Evolutionary conservation across 768 basidiomycete genomes (phyloP), one percentile per base, ranked within the genome.

Genomic region (Pisolithus tinctorius): DNA sequence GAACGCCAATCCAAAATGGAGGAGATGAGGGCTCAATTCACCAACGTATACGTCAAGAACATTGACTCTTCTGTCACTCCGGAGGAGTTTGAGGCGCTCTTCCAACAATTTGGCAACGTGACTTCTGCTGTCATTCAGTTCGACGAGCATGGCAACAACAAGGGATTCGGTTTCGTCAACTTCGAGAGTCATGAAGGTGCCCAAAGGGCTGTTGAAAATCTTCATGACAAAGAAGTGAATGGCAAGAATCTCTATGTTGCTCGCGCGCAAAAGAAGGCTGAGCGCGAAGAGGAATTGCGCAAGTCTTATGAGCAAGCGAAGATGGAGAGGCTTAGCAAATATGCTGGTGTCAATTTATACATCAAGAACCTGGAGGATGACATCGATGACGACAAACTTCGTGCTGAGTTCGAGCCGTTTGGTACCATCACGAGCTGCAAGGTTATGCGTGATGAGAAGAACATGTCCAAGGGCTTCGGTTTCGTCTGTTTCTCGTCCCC

Each of bases 321-420:
- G 75, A 81, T 93, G 82, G 96, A 99, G 81, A 93, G 94, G 71
- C 71, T 94, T 63, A 88, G 85, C 84, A 99, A 99, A 74, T 96
- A 92, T 63, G 93, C 96, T 61, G 96, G 96, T 51, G 94, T 97
- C 70, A 99, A 99, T 76, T 79, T 99, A 51, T 99, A 98, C 77
- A 86, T 98, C 83, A 99, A 98, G 82, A 99, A 99, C 75, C 74
- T 99, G 69, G 95, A 97, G 71, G 95, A 97, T 69, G 94, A 96
- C 60, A 79, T 96, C 51, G 93, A 97, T 64, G 96, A 99, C 63
- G 96, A 99, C 53, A 93, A 93, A 71, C 86, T 99, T 62, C 89
- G 93, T 55, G 76, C 80, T 59, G 96, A 98, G 71, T 99, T 99
- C 64, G 93, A 97, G 71, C 84, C 92, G 13, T 98, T 91, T 69